phyloP scores from a whole-genome alignment of 164 flowering plant species.

The Stephania yunnanensis region DNA sequence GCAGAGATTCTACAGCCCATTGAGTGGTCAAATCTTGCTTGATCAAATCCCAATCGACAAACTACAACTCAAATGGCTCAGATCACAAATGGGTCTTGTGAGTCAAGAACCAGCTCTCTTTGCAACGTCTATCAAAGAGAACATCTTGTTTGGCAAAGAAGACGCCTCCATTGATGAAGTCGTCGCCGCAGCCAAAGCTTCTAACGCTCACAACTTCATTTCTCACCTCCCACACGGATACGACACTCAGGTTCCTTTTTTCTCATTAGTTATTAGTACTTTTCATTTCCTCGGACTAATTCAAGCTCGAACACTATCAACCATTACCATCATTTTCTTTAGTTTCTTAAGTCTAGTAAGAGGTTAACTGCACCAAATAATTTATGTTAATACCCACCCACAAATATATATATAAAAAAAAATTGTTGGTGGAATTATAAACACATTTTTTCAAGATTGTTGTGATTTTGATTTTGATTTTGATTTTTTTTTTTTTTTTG shows the following conservation, averaged over 20 bases:
- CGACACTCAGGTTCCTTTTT: slow-evolving; percentile 61
- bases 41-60: slow-evolving; percentile 59
- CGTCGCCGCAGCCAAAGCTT: slow-evolving; percentile 65
- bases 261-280: neutral
- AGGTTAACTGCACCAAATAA: too few species aligned
- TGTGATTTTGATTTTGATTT: too few species aligned
- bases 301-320: too few species aligned
- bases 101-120: slow-evolving; percentile 91
- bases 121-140: slow-evolving; percentile 74
- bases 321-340: too few species aligned
- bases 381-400: too few species aligned
- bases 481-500: too few species aligned
- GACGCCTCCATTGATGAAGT: slow-evolving; percentile 64
- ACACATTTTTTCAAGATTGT: too few species aligned
- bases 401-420: too few species aligned
- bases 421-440: too few species aligned
- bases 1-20: slow-evolving; percentile 76
- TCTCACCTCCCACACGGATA: slow-evolving; percentile 64
- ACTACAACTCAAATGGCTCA: slow-evolving; percentile 76
- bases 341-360: too few species aligned
- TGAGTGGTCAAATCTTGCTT: slow-evolving; percentile 57
- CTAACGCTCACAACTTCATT: slow-evolving; percentile 87
- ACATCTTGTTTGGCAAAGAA: slow-evolving; percentile 81
- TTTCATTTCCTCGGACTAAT: too few species aligned
- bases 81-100: slow-evolving; percentile 89